Conservation (phyloP, 495 filamentous ascomycete genomes). For the Tuber umbilicatum region DNA sequence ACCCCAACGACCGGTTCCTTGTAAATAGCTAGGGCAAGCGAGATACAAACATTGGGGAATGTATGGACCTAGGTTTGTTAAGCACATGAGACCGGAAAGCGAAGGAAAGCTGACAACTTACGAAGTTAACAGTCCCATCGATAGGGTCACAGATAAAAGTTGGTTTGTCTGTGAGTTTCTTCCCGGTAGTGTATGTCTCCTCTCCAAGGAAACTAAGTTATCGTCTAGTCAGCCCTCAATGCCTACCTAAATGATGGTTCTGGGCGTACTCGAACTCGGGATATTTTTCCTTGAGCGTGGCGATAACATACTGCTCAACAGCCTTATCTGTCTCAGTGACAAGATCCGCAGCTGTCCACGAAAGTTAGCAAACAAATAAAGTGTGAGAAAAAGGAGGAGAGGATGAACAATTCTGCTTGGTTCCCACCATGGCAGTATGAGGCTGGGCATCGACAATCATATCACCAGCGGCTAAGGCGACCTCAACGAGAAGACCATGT, state of each 20-base stretch:
- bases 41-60: slow-evolving; percentile 74
- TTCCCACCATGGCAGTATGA: slow-evolving; percentile 54
- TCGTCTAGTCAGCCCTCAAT: slow-evolving; percentile 14
- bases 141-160: slow-evolving; percentile 89
- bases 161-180: slow-evolving; percentile 57
- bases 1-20: slow-evolving; percentile 65
- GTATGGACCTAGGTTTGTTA: slow-evolving; percentile 51
- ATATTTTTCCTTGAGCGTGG: slow-evolving; percentile 56
- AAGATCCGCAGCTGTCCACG: slow-evolving; percentile 61
- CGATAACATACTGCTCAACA: slow-evolving; percentile 68
- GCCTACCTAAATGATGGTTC: neutral
- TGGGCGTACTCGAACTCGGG: slow-evolving; percentile 54
- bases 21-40: slow-evolving; percentile 64
- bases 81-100: neutral
- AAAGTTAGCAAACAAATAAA: slow-evolving; percentile 19
- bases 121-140: slow-evolving; percentile 84
- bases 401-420: slow-evolving; percentile 76
- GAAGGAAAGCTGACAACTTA: neutral
- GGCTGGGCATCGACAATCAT: slow-evolving; percentile 76
- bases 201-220: slow-evolving; percentile 62
- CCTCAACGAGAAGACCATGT: slow-evolving; percentile 65
- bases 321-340: slow-evolving; percentile 83
- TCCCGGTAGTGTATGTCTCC: slow-evolving; percentile 70
- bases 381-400: slow-evolving; percentile 10
- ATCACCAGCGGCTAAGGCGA: slow-evolving; percentile 71